Evolutionary conservation across 1,139 yeast species (phyloP).

Genomic region (Kurtzmaniella quercitrusa): DNA sequence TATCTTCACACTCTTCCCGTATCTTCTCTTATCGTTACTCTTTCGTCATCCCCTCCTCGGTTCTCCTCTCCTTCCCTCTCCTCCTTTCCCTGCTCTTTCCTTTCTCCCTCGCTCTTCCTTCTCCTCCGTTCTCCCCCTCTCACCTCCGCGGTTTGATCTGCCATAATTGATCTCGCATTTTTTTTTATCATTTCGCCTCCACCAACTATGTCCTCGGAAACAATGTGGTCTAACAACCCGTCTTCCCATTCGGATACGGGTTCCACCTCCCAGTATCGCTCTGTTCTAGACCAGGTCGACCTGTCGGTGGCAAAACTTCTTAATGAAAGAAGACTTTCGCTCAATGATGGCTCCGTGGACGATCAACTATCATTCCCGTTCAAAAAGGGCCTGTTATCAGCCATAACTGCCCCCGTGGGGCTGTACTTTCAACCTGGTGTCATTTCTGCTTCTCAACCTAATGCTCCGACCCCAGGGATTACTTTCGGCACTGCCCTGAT

Average conservation of each 20-base stretch:
- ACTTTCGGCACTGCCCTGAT: slow-evolving; percentile 60
- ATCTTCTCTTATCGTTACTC: too few species aligned
- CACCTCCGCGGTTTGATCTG: slow-evolving; percentile 7
- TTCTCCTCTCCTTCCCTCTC: neutral
- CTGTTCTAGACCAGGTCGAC: slow-evolving; percentile 37
- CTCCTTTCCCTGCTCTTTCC: neutral
- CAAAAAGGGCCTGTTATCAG: slow-evolving; percentile 47
- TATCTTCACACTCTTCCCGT: too few species aligned
- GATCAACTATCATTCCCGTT: slow-evolving; percentile 40
- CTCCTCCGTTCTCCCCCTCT: neutral
- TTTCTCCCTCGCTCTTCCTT: neutral
- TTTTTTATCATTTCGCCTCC: neutral
- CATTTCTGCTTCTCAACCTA: slow-evolving; percentile 1
- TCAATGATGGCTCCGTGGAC: slow-evolving; percentile 44
- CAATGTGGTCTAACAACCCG: slow-evolving; percentile 33
- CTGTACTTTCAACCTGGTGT: slow-evolving; percentile 11
- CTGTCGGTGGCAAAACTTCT: slow-evolving; percentile 46
- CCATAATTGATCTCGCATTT: neutral
- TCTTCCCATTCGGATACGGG: slow-evolving; percentile 25
- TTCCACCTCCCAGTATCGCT: slow-evolving; percentile 22
- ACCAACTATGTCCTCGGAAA: slow-evolving; percentile 25
- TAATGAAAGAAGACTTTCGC: slow-evolving; percentile 28
- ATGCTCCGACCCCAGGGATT: slow-evolving; percentile 10
- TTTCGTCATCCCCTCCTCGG: neutral
- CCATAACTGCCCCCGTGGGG: slow-evolving; percentile 40